Conservation (phyloP, 2,329 filamentous ascomycete genomes). For the Drechmeria coniospora region DNA sequence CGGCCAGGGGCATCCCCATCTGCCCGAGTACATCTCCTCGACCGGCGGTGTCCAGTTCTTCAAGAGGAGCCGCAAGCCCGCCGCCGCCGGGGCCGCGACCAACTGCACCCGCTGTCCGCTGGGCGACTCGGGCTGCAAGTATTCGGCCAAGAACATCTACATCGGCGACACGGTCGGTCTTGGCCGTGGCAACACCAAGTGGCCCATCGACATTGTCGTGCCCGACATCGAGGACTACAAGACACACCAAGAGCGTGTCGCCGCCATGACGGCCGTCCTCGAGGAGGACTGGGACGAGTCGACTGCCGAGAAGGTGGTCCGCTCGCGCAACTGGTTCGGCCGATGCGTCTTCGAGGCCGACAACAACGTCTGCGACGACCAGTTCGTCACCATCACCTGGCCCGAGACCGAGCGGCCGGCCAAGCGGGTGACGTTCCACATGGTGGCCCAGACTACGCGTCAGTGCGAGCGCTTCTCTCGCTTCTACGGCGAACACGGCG, state of each 20-base stretch:
- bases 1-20: conserved; percentile 40
- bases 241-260: conserved; percentile 20
- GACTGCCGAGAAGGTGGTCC: conserved; percentile 30
- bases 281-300: conserved; percentile 36
- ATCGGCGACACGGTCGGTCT: conserved; percentile 48
- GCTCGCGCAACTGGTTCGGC: conserved; percentile 61
- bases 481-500: conserved; percentile 75
- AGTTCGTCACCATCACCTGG: conserved; percentile 79
- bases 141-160: conserved; percentile 75
- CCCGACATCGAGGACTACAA: conserved; percentile 78
- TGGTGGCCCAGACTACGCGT: conserved; percentile 79
- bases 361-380: conserved; percentile 89
- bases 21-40: conserved; percentile 63
- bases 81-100: conserved; percentile 56
- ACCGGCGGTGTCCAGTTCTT: conserved; percentile 67
- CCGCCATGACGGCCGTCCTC: conserved; percentile 27
- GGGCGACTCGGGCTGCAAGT: conserved; percentile 61
- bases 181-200: conserved; percentile 49
- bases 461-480: conserved; percentile 75
- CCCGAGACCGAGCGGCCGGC: conserved; percentile 51
- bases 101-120: conserved; percentile 66
- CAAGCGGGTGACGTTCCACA: conserved; percentile 83
- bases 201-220: conserved; percentile 81
- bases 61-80: conserved; percentile 59
- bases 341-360: conserved; percentile 90